Conservation (phyloP, 2,329 filamentous ascomycete species). For the Didymella sp. region DNA sequence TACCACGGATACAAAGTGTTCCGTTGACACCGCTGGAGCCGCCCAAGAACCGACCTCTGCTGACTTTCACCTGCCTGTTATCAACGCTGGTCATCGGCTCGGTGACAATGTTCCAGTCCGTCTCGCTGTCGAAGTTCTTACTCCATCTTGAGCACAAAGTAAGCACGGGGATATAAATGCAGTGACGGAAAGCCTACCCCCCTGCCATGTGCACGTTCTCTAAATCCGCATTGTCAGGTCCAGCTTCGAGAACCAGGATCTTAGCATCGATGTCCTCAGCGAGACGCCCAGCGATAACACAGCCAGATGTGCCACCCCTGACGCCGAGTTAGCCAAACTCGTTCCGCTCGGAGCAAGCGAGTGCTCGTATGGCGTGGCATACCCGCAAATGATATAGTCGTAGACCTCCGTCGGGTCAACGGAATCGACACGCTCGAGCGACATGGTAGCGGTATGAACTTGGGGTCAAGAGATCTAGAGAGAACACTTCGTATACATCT, state of each 20-base stretch:
- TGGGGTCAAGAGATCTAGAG: neutral
- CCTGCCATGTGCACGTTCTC: slow-evolving; percentile 62
- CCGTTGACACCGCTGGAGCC: slow-evolving; percentile 60
- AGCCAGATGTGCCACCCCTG: slow-evolving; percentile 57
- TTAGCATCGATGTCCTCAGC: slow-evolving; percentile 54
- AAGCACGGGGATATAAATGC: neutral
- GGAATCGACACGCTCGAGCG: slow-evolving; percentile 29
- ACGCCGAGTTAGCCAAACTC: neutral
- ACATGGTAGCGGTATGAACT: slow-evolving; percentile 20
- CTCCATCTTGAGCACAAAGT: slow-evolving; percentile 46
- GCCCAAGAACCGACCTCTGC: slow-evolving; percentile 59
- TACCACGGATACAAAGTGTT: slow-evolving; percentile 58
- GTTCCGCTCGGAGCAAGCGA: too few species aligned
- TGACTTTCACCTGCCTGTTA: slow-evolving; percentile 56
- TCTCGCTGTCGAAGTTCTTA: slow-evolving; percentile 57
- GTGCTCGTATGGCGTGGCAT: too few species aligned
- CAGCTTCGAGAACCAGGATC: slow-evolving; percentile 58
- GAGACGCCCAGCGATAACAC: slow-evolving; percentile 57
- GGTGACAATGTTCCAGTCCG: slow-evolving; percentile 61
- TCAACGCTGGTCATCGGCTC: slow-evolving; percentile 52
- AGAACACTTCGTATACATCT: neutral
- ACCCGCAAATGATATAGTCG: slow-evolving; percentile 42
- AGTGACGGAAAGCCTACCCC: slow-evolving; percentile 41
- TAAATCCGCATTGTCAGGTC: slow-evolving; percentile 54
- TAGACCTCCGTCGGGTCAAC: slow-evolving; percentile 28